Base-by-base conservation (phyloP, 106 monocot species). In the Cymbidium sinense region DNA sequence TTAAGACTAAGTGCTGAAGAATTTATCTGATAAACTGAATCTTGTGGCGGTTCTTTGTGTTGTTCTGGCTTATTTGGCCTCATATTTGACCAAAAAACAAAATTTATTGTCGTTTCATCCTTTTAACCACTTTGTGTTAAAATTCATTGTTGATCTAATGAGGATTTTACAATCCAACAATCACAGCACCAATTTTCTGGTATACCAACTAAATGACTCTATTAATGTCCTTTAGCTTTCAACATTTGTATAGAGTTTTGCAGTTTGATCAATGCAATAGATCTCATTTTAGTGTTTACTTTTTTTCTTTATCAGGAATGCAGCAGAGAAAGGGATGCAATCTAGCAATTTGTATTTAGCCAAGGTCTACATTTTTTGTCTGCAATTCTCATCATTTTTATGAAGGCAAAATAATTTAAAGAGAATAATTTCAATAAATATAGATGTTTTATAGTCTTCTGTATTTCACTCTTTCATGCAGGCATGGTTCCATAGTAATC, bases 401-500 rank as follows among this genome's bases (percentile, higher is more conserved):
- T 76, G 47, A 54, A 34, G 13, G 29, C 4, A 55, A 76, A 76
- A 7, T 19, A 33, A 35, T 36, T 33, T 34, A 35, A 36, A 70
- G 12, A 30, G 20, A 70, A 71, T 76, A 4, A 43, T 30, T 77
- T 72, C 76, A 31, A 25, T 77, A 41, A 37, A 21, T 62, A 43
- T 5, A 18, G 11, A 36, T 30, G 31, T 58, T 72, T 2, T 75
- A 58, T 27, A 77, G 41, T 39, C 19, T 15, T 74, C n/a, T 64
- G 20, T 31, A 21, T 44, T 78, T 64, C 65, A 34, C 58, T 35
- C 37, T 50, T 74, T 39, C 61, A 47, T 79, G 72, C 79, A 90
- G 90, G 85, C 90, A 77, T 90, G 90, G 90, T 87, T 90, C 79
- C 77, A 90, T 23, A 90, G 90, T 79, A 70, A 83, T 79, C 90